Evolutionary conservation across 169 alveolate species (phyloP), one percentile per base, ranked within the genome.

Genomic region (Plasmodium chabaudi): DNA sequence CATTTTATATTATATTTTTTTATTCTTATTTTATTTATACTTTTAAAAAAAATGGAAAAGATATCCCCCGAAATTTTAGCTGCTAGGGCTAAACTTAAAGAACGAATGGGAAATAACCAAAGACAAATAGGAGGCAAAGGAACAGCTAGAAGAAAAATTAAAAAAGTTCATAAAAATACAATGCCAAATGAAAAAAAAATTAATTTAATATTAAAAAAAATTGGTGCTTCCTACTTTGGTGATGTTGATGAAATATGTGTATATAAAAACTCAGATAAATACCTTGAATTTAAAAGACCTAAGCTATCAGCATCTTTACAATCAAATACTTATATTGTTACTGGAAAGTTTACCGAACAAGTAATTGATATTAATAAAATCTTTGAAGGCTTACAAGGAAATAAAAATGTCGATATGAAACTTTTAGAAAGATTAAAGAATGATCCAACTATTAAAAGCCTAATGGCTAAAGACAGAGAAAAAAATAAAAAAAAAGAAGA

Each of bases 41-140:
- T 57, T 57, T 57, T 57, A 0, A 64, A 51, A 51, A 51, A 69
- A 15, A 77, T 77, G 73, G 96, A 93, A 34, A 93, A 94, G 51
- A 91, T 96, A 86, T 94, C 96, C 13, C 96, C 98, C 17, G 96
- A 95, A 21, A 96, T 94, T 90, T 92, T 94, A 64, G 98, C 97
- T 27, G 99, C 99, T 13, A 96, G 99, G 57, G 98, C 94, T 46
- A 97, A 96, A 77, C 97, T 98, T 65, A 94, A 98, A 61, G 98
- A 96, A 57, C 95, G 97, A 56, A 92, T 96, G 94, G 99, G 98
- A 25, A 96, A 90, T 13, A 96, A 95, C 55, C 93, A 96, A 87
- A 94, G 97, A 27, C 98, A 97, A 87, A 96, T 97, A 21, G 99
- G 99, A 9, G 99, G 99, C 47, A 97, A 97, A 84, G 99, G 99